Conservation (phyloP, 768 basidiomycete species). For the Crepidotus variabilis region DNA sequence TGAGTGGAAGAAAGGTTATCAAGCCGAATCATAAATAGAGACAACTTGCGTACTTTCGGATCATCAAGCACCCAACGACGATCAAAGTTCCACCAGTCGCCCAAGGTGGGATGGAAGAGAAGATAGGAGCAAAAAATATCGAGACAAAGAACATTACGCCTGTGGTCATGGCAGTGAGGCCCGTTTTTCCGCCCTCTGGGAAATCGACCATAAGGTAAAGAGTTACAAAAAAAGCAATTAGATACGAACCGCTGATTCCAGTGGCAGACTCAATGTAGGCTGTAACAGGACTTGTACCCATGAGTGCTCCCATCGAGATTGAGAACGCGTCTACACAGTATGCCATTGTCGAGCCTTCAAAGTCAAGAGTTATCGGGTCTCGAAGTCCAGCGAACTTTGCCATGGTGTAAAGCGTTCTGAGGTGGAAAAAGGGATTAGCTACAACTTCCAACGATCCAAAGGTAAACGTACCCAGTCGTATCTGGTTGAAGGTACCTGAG, state of each 20-base stretch:
- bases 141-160: slow-evolving; percentile 79
- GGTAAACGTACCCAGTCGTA: slow-evolving; percentile 52
- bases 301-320: slow-evolving; percentile 76
- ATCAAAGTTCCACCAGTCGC: slow-evolving; percentile 84
- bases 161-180: slow-evolving; percentile 70
- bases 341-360: slow-evolving; percentile 78
- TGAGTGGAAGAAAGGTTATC: too few relatives aligned
- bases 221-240: neutral
- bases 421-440: too few relatives aligned
- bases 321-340: slow-evolving; percentile 82
- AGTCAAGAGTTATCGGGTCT: slow-evolving; percentile 80
- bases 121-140: slow-evolving; percentile 86
- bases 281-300: slow-evolving; percentile 80
- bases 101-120: slow-evolving; percentile 84
- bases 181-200: slow-evolving; percentile 84
- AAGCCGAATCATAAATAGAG: too few relatives aligned
- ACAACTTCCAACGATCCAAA: too few relatives aligned
- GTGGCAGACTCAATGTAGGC: slow-evolving; percentile 83
- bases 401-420: slow-evolving; percentile 85
- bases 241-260: slow-evolving; percentile 60
- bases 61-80: slow-evolving; percentile 88
- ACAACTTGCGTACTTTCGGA: slow-evolving; percentile 59
- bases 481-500: too few relatives aligned
- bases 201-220: neutral
- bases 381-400: slow-evolving; percentile 88